phyloP scores from a whole-genome alignment of 2,329 filamentous ascomycete species.

The Curvularia lunata region DNA sequence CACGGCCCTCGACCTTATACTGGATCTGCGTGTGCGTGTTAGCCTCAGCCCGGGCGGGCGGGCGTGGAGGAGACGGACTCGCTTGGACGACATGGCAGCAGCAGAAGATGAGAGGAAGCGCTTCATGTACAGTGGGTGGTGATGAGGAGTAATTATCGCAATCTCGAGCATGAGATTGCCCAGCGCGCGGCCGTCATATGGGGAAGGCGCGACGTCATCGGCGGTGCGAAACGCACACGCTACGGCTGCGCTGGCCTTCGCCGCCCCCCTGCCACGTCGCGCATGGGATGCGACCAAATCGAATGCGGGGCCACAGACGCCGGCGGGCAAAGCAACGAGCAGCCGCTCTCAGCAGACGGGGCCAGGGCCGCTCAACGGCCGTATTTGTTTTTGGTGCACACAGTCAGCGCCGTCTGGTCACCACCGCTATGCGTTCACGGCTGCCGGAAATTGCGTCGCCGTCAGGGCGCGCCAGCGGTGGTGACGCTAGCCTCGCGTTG shows the following conservation, averaged over 20 bases:
- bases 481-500: constrained; percentile 37
- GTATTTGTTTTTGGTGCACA: constrained; percentile 7
- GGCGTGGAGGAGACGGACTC: constrained; percentile 32
- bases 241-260: constrained; percentile 6
- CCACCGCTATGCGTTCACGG: constrained; percentile 13
- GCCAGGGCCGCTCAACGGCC: not conserved
- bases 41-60: constrained; percentile 19
- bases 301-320: constrained; percentile 18
- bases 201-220: constrained; percentile 18
- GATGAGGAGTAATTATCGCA: not conserved
- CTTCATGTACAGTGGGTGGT: constrained; percentile 20
- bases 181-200: too few species aligned
- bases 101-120: constrained; percentile 38
- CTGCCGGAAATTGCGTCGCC: constrained; percentile 15
- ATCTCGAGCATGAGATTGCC: not conserved
- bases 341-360: not conserved
- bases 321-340: not conserved
- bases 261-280: constrained; percentile 8
- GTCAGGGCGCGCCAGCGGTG: constrained; percentile 14
- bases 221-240: constrained; percentile 9
- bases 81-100: constrained; percentile 44
- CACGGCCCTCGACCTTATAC: constrained; percentile 56
- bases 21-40: constrained; percentile 49
- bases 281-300: constrained; percentile 11
- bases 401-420: constrained; percentile 1